Evolutionary conservation across 2,329 filamentous ascomycete species (phyloP).

Genomic region (Xylogone sp.): DNA sequence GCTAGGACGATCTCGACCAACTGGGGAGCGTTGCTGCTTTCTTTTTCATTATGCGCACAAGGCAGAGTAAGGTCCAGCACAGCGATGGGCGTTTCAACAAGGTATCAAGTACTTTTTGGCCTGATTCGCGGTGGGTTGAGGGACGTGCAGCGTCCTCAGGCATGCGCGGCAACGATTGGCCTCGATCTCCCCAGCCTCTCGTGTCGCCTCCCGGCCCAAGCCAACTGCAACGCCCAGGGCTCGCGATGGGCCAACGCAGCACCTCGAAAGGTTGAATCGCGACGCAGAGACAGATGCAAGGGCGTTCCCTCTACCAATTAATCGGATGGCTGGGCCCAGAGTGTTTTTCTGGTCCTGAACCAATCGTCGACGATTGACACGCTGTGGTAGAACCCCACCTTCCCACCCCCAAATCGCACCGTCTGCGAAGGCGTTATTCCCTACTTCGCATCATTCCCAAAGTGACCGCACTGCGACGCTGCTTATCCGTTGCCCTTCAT

Average conservation of each 20-base stretch:
- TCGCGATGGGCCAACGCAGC: neutral
- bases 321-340: neutral
- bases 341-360: neutral
- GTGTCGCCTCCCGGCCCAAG: neutral
- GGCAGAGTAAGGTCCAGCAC: too few relatives aligned
- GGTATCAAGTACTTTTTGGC: neutral
- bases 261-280: neutral
- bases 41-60: too few relatives aligned
- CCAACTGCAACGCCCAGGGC: neutral
- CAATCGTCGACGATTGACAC: neutral
- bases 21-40: too few relatives aligned
- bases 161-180: neutral
- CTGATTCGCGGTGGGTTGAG: constrained; percentile 16
- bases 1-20: too few relatives aligned
- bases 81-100: too few relatives aligned
- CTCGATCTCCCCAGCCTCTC: neutral
- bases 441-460: neutral
- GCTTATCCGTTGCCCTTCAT: neutral
- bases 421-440: neutral
- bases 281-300: neutral
- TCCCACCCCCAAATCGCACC: neutral
- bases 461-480: neutral
- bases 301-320: neutral
- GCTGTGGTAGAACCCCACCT: neutral
- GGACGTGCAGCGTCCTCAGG: neutral